phyloP scores from a whole-genome alignment of 768 basidiomycete species.

The Fomitopsis serialis region DNA sequence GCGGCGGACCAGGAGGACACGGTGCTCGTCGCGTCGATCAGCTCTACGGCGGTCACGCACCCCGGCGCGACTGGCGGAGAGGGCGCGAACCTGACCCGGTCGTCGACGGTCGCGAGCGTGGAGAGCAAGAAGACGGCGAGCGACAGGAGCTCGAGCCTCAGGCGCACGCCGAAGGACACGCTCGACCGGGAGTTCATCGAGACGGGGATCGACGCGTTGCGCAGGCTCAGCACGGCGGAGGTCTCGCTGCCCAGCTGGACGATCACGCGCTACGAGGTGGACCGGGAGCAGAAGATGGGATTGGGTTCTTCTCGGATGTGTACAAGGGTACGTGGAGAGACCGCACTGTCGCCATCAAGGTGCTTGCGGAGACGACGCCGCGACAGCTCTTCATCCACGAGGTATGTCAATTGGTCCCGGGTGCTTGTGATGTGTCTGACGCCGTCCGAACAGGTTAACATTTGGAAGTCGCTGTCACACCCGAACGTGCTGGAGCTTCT shows the following conservation, averaged over 20 bases:
- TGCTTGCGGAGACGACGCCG: slow-evolving; percentile 57
- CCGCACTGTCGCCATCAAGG: slow-evolving; percentile 66
- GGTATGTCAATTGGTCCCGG: not conserved
- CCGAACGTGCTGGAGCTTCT: slow-evolving; percentile 67
- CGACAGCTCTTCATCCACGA: slow-evolving; percentile 45
- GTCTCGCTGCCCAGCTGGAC: slow-evolving; percentile 62
- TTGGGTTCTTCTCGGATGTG: slow-evolving; percentile 75
- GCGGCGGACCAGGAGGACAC: not conserved
- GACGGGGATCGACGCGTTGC: slow-evolving; percentile 64
- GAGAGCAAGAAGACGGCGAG: slow-evolving; percentile 1
- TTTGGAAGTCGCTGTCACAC: slow-evolving; percentile 69
- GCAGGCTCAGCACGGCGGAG: slow-evolving; percentile 45
- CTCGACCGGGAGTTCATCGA: slow-evolving; percentile 70
- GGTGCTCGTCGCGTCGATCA: not conserved
- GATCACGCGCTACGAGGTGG: slow-evolving; percentile 78
- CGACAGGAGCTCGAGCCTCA: not conserved
- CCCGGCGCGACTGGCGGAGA: not conserved
- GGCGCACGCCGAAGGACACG: slow-evolving; percentile 33
- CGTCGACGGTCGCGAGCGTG: not conserved
- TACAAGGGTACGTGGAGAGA: slow-evolving; percentile 73
- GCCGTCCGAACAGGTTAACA: slow-evolving; percentile 15
- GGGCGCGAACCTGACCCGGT: not conserved
- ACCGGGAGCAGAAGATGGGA: slow-evolving; percentile 59
- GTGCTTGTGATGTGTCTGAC: not conserved
- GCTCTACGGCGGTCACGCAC: not conserved